A percentile compares a stretch with the other conserved stretches of the same genome.
Conservation (phyloP, 1,284 basidiomycete species). For the Trichosporon sp. region DNA sequence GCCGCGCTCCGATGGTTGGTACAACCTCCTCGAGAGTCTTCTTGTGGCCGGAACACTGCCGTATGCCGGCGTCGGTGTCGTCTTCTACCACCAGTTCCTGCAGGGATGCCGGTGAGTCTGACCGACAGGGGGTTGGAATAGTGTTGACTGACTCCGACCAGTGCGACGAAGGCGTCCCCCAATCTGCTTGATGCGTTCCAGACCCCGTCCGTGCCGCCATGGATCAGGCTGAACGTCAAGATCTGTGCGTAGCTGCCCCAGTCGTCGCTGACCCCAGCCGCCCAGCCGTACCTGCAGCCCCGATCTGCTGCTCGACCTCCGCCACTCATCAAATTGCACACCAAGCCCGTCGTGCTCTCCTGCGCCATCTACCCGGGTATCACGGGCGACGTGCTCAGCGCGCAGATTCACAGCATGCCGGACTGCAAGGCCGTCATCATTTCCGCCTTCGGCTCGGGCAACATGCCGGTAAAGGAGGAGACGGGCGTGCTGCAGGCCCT, state of each 20-base stretch:
- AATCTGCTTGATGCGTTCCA: constrained; percentile 50
- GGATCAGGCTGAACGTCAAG: constrained; percentile 54
- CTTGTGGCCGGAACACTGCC: constrained; percentile 49
- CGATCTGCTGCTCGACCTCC: constrained; percentile 34
- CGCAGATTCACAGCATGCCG: constrained; percentile 50
- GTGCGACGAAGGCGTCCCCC: constrained; percentile 49
- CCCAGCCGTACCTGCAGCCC: constrained; percentile 32
- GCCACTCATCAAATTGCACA: constrained; percentile 41
- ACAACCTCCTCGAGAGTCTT: constrained; percentile 50
- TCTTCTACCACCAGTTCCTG: constrained; percentile 50
- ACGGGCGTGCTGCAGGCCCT: constrained; percentile 46
- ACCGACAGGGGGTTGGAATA: background rate
- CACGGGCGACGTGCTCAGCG: constrained; percentile 48
- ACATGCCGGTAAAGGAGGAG: constrained; percentile 47
- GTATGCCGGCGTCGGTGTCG: constrained; percentile 52
- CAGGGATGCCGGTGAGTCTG: constrained; percentile 40
- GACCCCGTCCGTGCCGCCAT: constrained; percentile 46
- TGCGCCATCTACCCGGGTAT: constrained; percentile 49
- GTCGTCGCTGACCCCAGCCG: constrained; percentile 25
- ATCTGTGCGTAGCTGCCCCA: constrained; percentile 42
- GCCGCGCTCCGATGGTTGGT: constrained; percentile 52
- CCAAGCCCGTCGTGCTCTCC: constrained; percentile 42
- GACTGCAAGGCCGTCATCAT: constrained; percentile 52
- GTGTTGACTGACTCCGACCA: constrained; percentile 20
- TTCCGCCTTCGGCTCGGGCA: constrained; percentile 50